These are phyloP conservation scores for Coprinopsis marcescibilis DNA, from an alignment of 768 basidiomycete genomes.

Conservation along the genomic window DNA sequence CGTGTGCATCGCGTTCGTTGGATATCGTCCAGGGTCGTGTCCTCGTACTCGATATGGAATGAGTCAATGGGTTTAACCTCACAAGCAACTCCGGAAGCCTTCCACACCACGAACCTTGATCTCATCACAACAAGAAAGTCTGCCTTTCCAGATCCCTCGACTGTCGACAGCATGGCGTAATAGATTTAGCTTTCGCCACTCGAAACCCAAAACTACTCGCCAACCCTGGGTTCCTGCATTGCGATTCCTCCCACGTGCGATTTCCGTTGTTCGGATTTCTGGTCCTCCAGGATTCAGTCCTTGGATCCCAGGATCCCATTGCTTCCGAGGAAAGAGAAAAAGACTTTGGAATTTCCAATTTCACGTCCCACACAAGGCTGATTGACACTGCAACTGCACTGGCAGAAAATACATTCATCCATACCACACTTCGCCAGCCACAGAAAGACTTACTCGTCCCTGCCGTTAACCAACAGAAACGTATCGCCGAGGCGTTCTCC, in stretches of 20 bases:
- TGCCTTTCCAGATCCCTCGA: slow-evolving; percentile 12
- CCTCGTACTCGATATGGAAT: slow-evolving; percentile 13
- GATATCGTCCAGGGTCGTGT: slow-evolving; percentile 18
- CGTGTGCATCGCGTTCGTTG: slow-evolving; percentile 15
- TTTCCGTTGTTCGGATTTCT: neutral
- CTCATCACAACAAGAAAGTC: slow-evolving; percentile 4
- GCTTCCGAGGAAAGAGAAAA: too few relatives aligned
- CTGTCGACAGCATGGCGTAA: slow-evolving; percentile 12
- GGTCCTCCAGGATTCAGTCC: neutral
- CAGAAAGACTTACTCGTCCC: neutral
- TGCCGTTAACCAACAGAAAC: neutral
- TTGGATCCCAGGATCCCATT: neutral
- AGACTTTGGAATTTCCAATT: too few relatives aligned
- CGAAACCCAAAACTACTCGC: neutral
- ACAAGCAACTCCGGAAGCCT: slow-evolving; percentile 10
- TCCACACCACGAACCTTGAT: slow-evolving; percentile 6
- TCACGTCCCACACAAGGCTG: too few relatives aligned
- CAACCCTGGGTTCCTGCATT: neutral
- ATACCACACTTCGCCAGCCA: too few relatives aligned
- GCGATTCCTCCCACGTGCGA: neutral
- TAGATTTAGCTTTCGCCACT: slow-evolving; percentile 6
- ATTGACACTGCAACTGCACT: too few relatives aligned
- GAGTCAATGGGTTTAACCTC: slow-evolving; percentile 7
- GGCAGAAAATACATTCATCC: too few relatives aligned
- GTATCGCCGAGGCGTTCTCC: slow-evolving; percentile 2